These are phyloP conservation scores for Pestalotiopsis sp. DNA, from an alignment of 2,329 filamentous ascomycete genomes.

Conservation along the genomic window DNA sequence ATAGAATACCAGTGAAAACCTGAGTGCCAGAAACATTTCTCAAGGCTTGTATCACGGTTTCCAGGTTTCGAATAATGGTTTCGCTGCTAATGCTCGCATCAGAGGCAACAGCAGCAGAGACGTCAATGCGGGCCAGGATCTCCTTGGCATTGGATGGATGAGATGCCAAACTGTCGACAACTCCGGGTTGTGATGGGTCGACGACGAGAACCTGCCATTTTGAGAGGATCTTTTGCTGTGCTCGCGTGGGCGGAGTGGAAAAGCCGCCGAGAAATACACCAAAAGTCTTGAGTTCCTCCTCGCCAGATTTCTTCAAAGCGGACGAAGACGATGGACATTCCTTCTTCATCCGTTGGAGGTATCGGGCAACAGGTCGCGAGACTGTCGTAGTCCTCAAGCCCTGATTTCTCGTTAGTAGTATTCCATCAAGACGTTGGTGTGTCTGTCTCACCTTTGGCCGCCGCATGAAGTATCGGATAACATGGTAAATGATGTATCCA, in stretches of 20 bases:
- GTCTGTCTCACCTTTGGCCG: background rate
- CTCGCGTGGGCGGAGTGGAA: background rate
- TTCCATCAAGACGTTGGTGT: background rate
- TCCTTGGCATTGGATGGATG: background rate
- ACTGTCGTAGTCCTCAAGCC: background rate
- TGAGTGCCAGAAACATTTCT: background rate
- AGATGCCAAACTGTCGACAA: background rate
- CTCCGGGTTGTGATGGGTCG: background rate
- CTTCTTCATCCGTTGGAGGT: background rate
- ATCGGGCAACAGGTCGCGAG: background rate
- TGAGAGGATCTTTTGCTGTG: background rate
- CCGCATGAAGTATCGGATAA: background rate
- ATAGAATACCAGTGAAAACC: background rate
- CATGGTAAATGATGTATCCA: background rate
- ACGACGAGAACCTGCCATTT: slow-evolving; percentile 6
- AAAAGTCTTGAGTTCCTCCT: background rate
- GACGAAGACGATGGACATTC: background rate
- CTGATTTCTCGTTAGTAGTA: background rate
- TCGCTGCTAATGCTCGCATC: background rate
- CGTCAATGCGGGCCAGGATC: slow-evolving; percentile 1
- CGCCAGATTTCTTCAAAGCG: background rate
- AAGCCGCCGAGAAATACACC: slow-evolving; percentile 7
- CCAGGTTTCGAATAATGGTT: background rate
- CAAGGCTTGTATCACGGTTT: background rate
- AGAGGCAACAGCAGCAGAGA: background rate